These are phyloP conservation scores for Selaginella moellendorffii DNA, from an alignment of 75 land plant species.

Conservation along the genomic window DNA sequence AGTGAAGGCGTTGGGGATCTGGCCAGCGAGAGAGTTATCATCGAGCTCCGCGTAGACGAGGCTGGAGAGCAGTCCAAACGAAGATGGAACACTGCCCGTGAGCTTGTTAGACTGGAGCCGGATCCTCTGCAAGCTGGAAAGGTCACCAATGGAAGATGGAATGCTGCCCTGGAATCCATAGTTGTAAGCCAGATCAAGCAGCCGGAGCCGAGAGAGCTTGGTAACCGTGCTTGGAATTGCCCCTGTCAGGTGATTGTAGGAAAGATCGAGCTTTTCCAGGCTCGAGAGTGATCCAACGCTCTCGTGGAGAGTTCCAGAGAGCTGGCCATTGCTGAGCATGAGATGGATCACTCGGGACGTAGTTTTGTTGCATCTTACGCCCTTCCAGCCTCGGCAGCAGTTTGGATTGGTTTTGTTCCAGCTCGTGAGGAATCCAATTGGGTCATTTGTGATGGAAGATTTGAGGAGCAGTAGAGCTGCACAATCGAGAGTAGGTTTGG, in stretches of 20 bases:
- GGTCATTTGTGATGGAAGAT: neutral
- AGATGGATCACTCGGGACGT: neutral
- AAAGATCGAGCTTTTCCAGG: neutral
- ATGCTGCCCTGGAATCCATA: neutral
- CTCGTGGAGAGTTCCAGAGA: neutral
- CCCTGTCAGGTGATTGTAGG: constrained; percentile 4
- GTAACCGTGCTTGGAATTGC: neutral
- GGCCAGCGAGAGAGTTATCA: neutral
- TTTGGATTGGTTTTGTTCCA: neutral
- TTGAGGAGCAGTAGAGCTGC: neutral
- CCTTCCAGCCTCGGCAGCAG: neutral
- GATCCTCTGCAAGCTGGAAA: neutral
- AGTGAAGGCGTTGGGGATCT: neutral
- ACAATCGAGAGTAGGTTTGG: too few relatives aligned
- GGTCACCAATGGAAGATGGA: neutral
- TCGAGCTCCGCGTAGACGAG: neutral
- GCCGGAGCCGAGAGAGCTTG: neutral
- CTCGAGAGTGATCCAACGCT: neutral
- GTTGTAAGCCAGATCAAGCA: neutral
- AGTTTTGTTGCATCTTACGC: neutral
- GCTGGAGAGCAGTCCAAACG: neutral
- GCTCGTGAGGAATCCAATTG: neutral
- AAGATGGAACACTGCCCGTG: too few relatives aligned
- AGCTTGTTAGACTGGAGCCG: neutral
- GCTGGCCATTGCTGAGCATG: constrained; percentile 3